These are phyloP conservation scores for Hippophae rhamnoides DNA, from an alignment of 306 rosid genomes.

Conservation along the genomic window DNA sequence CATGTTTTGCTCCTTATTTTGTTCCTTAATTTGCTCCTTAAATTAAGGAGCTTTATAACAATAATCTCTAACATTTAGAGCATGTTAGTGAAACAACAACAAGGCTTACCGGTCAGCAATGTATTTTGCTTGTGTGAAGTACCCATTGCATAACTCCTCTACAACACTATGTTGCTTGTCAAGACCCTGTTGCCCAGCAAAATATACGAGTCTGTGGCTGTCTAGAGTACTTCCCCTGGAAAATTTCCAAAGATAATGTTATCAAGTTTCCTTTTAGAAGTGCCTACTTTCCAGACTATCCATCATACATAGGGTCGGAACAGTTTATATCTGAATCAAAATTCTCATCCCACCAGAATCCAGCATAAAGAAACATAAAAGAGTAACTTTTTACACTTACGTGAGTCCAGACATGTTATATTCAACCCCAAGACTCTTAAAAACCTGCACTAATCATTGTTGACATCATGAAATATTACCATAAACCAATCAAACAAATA, in stretches of 20 bases:
- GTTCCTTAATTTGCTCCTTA: no score
- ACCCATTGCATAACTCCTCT: conserved; percentile 66
- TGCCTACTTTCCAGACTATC: background rate
- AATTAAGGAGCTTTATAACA: no score
- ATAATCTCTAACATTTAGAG: no score
- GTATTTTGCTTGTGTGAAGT: conserved; percentile 79
- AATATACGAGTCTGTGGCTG: conserved; percentile 81
- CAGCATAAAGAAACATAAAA: background rate
- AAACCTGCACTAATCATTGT: conserved; percentile 45
- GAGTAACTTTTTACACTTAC: conserved; percentile 41
- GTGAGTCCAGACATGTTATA: conserved; percentile 65
- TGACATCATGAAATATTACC: background rate
- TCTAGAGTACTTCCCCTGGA: conserved; percentile 80
- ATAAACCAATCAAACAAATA: conserved; percentile 11
- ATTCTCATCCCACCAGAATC: background rate
- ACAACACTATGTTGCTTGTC: conserved; percentile 73
- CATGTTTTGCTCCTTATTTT: no score
- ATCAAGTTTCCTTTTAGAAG: conserved; percentile 11
- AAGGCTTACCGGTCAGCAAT: conserved; percentile 59
- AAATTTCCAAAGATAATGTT: conserved; percentile 16
- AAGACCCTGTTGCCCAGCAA: conserved; percentile 57
- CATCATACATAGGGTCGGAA: background rate
- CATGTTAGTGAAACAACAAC: background rate
- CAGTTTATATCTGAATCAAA: background rate
- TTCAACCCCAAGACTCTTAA: conserved; percentile 38